Evolutionary conservation across 371 early-diverging fungal species (phyloP).

Genomic region (Lichtheimia ramosa): DNA sequence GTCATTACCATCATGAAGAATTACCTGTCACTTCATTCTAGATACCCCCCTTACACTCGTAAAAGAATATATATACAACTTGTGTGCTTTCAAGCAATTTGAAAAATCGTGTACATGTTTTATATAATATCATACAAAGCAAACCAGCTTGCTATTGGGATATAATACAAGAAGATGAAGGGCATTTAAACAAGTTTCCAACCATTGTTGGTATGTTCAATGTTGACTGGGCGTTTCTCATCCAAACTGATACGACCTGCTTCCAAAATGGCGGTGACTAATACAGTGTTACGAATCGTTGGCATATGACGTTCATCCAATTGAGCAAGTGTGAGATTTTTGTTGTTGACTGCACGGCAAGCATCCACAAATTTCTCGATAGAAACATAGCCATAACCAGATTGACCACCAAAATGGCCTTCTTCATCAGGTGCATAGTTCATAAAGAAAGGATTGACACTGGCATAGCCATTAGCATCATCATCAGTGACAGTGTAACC

Average conservation of each 20-base stretch:
- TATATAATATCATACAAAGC: too few species aligned
- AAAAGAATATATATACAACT: too few species aligned
- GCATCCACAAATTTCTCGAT: slow-evolving; percentile 45
- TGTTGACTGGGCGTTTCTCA: slow-evolving; percentile 24
- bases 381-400: slow-evolving; percentile 42
- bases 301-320: slow-evolving; percentile 32
- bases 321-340: slow-evolving; percentile 17
- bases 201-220: slow-evolving; percentile 7
- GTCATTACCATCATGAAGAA: slow-evolving; percentile 7
- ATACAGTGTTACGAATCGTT: slow-evolving; percentile 37
- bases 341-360: slow-evolving; percentile 24
- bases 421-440: slow-evolving; percentile 48
- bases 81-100: too few species aligned
- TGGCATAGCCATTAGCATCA: slow-evolving; percentile 19
- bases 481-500: slow-evolving; percentile 48
- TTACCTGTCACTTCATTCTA: background rate
- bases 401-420: slow-evolving; percentile 49
- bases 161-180: too few species aligned
- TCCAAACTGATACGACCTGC: slow-evolving; percentile 47
- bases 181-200: slow-evolving; percentile 17
- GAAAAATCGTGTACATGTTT: too few species aligned
- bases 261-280: slow-evolving; percentile 51
- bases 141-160: too few species aligned
- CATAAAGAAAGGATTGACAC: slow-evolving; percentile 51
- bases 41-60: background rate